Evolutionary conservation across 768 basidiomycete genomes (phyloP), one percentile per base, ranked within the genome.

Genomic region (Mycena haematopus): DNA sequence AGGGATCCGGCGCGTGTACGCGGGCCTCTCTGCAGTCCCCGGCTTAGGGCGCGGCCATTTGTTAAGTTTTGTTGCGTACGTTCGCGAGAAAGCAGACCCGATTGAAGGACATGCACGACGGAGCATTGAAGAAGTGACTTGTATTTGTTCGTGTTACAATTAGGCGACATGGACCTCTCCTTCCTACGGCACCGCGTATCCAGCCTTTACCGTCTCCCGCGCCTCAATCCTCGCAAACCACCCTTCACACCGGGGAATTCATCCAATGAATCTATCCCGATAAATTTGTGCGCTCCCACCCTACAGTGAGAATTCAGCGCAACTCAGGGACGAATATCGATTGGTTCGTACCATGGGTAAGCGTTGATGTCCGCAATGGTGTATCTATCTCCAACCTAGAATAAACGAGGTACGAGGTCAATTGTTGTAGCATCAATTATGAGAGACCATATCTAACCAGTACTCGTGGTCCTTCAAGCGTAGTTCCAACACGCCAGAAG

Each of bases 1-100:
- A 90, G 75, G 88, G 88, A 66, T 90, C 88, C 19, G 82, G 79
- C 27, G 83, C 77, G 52, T 82, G 85, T 83, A 82, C 8, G 88
- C 84, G 3, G 88, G 85, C 8, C 82, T 70, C 65, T 84, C 83
- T 29, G 84, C 70, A 0, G 82, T 80, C 14, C 84, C 82, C 27
- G 83, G 83, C 52, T 80, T 79, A 60, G 83, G 82, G 46, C 83
- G 77, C 24, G 77, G 81, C 63, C 77, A 77, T 67, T 79, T 66
- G 2, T 38, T 35, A 10, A 36, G 27, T 24, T 63, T 63, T 19
- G 66, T 67, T 0, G 75, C 69, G 52, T 82, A 78, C 53, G 68
- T 64, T 49, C 76, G 66, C 15, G 72, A 63, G 44, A 71, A 65
- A 31, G 29, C 29, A 9, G 29, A 31, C 29, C 6, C 29, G 74